These are phyloP conservation scores for Gypsophila paniculata DNA, from an alignment of 179 eudicot species.

Conservation along the genomic window DNA sequence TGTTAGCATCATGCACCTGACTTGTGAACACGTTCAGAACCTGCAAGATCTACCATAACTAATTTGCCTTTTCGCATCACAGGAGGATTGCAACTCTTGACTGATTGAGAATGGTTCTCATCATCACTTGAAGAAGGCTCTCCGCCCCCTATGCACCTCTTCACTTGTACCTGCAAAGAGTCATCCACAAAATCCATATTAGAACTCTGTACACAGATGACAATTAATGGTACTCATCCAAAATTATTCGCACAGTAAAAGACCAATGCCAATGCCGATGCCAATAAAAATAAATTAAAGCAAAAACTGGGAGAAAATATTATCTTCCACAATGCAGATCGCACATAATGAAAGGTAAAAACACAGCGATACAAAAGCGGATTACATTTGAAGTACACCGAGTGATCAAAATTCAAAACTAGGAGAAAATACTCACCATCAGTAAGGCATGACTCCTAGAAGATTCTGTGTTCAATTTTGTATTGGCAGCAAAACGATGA, in stretches of 20 bases:
- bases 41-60: conserved; percentile 97
- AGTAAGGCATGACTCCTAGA: conserved; percentile 97
- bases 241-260: neutral
- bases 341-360: neutral
- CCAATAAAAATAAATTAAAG: too few species aligned
- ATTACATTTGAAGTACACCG: neutral
- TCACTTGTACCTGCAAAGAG: conserved; percentile 70
- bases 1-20: conserved; percentile 55
- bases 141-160: conserved; percentile 58
- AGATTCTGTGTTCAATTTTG: conserved; percentile 95
- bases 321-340: neutral
- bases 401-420: neutral
- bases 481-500: conserved; percentile 93
- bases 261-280: too few species aligned
- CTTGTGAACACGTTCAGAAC: conserved; percentile 93
- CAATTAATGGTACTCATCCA: neutral
- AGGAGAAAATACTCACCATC: conserved; percentile 50
- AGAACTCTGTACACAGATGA: neutral
- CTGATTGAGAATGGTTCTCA: conserved; percentile 43
- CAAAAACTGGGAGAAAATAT: too few species aligned
- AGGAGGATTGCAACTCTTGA: conserved; percentile 54
- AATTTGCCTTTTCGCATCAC: conserved; percentile 85
- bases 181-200: conserved; percentile 14
- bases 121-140: conserved; percentile 67
- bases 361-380: neutral